phyloP scores from a whole-genome alignment of 768 basidiomycete species.

The Psilocybe sp. region DNA sequence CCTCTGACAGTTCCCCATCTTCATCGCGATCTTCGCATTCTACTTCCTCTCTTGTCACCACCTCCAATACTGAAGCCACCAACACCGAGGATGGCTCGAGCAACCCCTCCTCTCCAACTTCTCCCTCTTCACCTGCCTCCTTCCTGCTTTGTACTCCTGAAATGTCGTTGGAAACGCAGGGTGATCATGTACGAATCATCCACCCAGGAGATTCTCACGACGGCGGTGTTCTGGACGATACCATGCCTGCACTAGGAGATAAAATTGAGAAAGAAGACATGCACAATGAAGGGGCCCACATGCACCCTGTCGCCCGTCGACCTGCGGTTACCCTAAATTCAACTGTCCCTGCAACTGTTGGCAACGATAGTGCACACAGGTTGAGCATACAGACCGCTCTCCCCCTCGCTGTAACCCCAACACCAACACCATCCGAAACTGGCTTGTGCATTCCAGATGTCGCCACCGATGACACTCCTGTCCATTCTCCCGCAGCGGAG shows the following conservation, averaged over 20 bases:
- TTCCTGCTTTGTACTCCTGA: constrained; percentile 2
- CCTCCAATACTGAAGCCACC: background rate
- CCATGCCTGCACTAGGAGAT: background rate
- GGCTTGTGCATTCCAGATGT: background rate
- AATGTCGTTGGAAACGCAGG: background rate
- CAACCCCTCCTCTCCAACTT: background rate
- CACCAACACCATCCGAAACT: background rate
- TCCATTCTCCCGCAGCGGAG: background rate
- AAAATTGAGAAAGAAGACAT: constrained; percentile 17
- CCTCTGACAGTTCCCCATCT: background rate
- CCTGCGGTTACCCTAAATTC: background rate
- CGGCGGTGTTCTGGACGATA: background rate
- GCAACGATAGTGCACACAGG: background rate
- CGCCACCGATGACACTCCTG: background rate
- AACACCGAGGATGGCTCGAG: too few species aligned
- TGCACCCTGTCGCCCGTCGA: constrained; percentile 52
- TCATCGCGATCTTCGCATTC: background rate
- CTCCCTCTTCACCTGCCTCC: constrained; percentile 1
- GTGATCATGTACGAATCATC: constrained; percentile 2
- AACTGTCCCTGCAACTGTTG: background rate
- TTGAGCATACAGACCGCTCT: background rate
- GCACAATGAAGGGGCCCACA: constrained; percentile 37
- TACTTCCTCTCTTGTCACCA: background rate
- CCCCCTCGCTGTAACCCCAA: background rate
- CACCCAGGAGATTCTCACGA: background rate